These are phyloP conservation scores for Lecanosticta acicola DNA, from an alignment of 2,329 filamentous ascomycete species.

Conservation along the genomic window DNA sequence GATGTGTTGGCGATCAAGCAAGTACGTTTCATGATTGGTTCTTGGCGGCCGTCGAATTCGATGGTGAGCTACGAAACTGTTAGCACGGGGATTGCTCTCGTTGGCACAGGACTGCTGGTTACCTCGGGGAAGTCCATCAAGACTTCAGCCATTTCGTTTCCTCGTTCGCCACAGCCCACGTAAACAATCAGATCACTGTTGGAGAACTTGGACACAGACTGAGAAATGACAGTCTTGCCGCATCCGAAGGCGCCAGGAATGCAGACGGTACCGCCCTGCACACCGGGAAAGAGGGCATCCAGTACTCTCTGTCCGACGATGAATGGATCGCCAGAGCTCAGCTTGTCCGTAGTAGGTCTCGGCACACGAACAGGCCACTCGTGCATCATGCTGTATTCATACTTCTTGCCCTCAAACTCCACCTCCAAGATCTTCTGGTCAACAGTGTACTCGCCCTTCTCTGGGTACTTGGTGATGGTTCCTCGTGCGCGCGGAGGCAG, in stretches of 20 bases:
- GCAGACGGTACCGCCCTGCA: slow-evolving; percentile 94
- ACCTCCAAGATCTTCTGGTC: slow-evolving; percentile 90
- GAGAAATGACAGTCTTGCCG: slow-evolving; percentile 98
- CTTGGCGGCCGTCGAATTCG: slow-evolving; percentile 85
- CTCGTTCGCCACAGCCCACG: slow-evolving; percentile 87
- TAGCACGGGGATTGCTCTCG: background rate
- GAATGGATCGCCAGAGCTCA: slow-evolving; percentile 82
- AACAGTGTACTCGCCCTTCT: slow-evolving; percentile 89
- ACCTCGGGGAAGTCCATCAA: slow-evolving; percentile 98
- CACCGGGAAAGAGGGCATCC: slow-evolving; percentile 91
- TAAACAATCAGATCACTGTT: slow-evolving; percentile 99
- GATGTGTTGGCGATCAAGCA: slow-evolving; percentile 98
- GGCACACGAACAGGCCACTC: slow-evolving; percentile 96
- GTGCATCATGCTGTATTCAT: slow-evolving; percentile 97
- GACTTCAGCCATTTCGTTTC: slow-evolving; percentile 99
- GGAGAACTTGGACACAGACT: slow-evolving; percentile 98
- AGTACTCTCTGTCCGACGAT: slow-evolving; percentile 95
- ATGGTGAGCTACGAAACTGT: slow-evolving; percentile 64
- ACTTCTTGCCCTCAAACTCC: slow-evolving; percentile 95
- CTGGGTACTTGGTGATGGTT: slow-evolving; percentile 83
- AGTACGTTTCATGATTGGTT: slow-evolving; percentile 99
- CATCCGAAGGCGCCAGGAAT: slow-evolving; percentile 98
- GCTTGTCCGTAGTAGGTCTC: slow-evolving; percentile 84
- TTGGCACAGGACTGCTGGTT: slow-evolving; percentile 16
- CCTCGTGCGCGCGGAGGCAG: slow-evolving; percentile 84